Percentiles rank a stretch among this genome's conserved stretches.
phyloP scores from a whole-genome alignment of 1,139 yeast species.

The Geotrichum klebahnii region DNA sequence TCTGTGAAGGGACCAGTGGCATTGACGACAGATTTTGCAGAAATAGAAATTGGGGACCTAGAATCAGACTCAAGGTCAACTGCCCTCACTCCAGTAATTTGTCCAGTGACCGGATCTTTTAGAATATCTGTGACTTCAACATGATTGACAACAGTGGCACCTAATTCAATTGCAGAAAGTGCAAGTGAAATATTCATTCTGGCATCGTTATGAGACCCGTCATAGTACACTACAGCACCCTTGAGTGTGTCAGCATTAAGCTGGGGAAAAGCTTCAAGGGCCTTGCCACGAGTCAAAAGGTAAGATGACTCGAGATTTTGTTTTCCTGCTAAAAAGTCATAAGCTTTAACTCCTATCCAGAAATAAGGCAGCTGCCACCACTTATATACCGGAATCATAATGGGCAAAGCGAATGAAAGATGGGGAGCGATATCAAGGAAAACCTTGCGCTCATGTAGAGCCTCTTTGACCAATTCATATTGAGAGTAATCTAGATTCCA shows the following conservation, averaged over 20 bases:
- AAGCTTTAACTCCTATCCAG: slow-evolving; percentile 86
- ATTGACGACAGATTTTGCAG: slow-evolving; percentile 74
- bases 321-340: slow-evolving; percentile 88
- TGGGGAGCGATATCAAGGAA: slow-evolving; percentile 93
- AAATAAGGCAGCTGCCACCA: slow-evolving; percentile 97
- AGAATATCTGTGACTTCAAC: slow-evolving; percentile 71
- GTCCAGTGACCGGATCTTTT: slow-evolving; percentile 56
- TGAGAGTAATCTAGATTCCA: slow-evolving; percentile 83
- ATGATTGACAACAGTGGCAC: slow-evolving; percentile 88
- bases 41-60: slow-evolving; percentile 41
- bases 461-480: slow-evolving; percentile 87
- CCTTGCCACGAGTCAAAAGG: slow-evolving; percentile 61
- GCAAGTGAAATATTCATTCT: slow-evolving; percentile 87
- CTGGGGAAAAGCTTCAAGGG: slow-evolving; percentile 81
- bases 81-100: slow-evolving; percentile 72
- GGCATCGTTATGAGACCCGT: slow-evolving; percentile 93
- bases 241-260: slow-evolving; percentile 73
- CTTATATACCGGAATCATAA: slow-evolving; percentile 89
- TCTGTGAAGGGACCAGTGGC: slow-evolving; percentile 97
- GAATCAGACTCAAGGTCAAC: slow-evolving; percentile 59
- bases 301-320: slow-evolving; percentile 81
- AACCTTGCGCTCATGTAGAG: slow-evolving; percentile 85
- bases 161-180: slow-evolving; percentile 75
- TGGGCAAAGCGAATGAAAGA: slow-evolving; percentile 78
- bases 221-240: slow-evolving; percentile 91